Base-by-base conservation (phyloP, 2,329 filamentous ascomycete genomes). In the Juglanconis juglandina region DNA sequence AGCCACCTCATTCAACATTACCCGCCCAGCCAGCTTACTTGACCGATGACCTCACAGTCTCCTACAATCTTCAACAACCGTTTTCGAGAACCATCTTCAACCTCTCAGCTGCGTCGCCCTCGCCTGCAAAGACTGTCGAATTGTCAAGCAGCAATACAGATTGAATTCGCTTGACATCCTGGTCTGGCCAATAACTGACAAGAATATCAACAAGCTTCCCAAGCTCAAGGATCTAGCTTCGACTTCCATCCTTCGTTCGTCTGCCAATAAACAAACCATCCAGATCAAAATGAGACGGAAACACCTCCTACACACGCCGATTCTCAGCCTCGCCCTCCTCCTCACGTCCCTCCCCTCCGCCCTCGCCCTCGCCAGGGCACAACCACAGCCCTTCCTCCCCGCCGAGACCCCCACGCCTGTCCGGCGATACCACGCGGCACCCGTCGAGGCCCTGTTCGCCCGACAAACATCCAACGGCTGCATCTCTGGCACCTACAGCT, bases 401-500 rank as follows among this genome's bases (percentile, higher is more conserved):
- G 69, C 64, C 58, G 64, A 71, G 62, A 72, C 71, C 7, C 65
- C 66, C 7, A 58, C 55, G 5, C 46, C 62, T 6, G 35, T 39
- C n/a, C 54, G 58, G 39, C 58, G 61, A 24, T 53, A 58, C 33
- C 61, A 56, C 41, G 41, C 65, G 30, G 33, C 47, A 11, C 59
- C 58, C n/a, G 58, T 37, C 34, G 58, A 61, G n/a, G 54, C 51
- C 39, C 56, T 63, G 39, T 34, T 72, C 33, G 51, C 56, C 33
- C 60, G 62, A 35, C 68, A 71, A 58, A 68, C 66, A 32, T 68
- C 64, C 48, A 42, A 24, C 37, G 66, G 72, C 55, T 84, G 82
- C 61, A 78, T 81, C 7, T 71, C 73, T 53, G 75, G 81, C 66
- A 83, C 78, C 61, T 82, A 58, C 46, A 79, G 76, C 60, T 85